Percentiles rank a stretch among this genome's conserved stretches.
Evolutionary conservation across 169 alveolate genomes (phyloP).

Genomic region (Ichthyophthirius multifiliis): DNA sequence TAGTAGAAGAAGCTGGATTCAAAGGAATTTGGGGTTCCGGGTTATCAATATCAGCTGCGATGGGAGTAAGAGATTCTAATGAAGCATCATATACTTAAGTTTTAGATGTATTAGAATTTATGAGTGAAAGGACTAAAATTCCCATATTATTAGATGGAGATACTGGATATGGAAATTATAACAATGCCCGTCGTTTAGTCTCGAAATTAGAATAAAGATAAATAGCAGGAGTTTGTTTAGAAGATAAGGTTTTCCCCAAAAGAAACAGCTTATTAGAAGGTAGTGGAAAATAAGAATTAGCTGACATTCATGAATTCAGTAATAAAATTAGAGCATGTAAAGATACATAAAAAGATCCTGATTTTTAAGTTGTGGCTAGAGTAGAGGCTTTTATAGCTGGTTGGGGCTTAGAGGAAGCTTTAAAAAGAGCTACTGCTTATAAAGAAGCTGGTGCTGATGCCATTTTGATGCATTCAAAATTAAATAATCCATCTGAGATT

Average conservation of each 20-base stretch:
- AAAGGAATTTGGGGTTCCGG: conserved; percentile 69
- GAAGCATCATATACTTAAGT: conserved; percentile 62
- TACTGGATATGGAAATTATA: conserved; percentile 68
- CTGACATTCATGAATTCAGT: conserved; percentile 63
- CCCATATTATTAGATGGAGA: conserved; percentile 81
- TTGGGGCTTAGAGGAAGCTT: conserved; percentile 69
- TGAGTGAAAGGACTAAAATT: conserved; percentile 54
- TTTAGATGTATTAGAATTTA: conserved; percentile 49
- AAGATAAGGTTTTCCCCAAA: conserved; percentile 76
- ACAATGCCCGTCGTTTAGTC: conserved; percentile 64
- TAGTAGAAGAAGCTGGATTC: conserved; percentile 68
- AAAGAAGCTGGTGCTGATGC: conserved; percentile 80
- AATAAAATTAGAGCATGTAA: conserved; percentile 68
- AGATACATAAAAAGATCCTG: conserved; percentile 58
- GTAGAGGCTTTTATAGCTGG: conserved; percentile 81
- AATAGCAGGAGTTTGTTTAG: conserved; percentile 72
- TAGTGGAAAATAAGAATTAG: conserved; percentile 62
- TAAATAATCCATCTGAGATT: conserved; percentile 63
- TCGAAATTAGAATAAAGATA: conserved; percentile 60
- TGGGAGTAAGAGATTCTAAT: conserved; percentile 55
- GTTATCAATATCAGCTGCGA: conserved; percentile 51
- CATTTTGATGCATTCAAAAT: conserved; percentile 67
- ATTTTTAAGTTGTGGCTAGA: conserved; percentile 76
- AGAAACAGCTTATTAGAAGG: conserved; percentile 71
- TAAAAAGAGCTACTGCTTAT: conserved; percentile 72